These are phyloP conservation scores for Metschnikowia picachoensis DNA, from an alignment of 805 yeast genomes.

Conservation along the genomic window DNA sequence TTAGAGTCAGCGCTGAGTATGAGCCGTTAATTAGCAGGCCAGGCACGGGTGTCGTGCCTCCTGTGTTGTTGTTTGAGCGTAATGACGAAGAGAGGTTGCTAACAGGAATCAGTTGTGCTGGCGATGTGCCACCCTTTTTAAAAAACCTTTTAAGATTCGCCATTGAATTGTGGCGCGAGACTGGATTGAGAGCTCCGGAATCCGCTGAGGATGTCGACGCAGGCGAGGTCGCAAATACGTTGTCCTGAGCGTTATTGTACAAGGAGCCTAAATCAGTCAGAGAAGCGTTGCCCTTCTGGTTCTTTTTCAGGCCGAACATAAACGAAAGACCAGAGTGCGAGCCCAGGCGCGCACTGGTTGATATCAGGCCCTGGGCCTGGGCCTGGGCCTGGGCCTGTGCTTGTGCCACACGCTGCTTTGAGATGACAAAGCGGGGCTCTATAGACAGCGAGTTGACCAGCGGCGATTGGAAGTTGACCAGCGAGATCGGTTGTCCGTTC, in stretches of 20 bases:
- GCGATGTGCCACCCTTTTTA: conserved; percentile 38
- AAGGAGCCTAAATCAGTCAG: conserved; percentile 41
- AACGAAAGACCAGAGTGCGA: conserved; percentile 49
- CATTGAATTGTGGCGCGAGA: conserved; percentile 69
- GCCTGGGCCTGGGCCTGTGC: conserved; percentile 30
- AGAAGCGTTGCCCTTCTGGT: conserved; percentile 29
- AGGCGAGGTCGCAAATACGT: conserved; percentile 26
- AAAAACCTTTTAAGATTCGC: conserved; percentile 74
- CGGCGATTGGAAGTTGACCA: conserved; percentile 70
- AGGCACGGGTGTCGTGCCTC: conserved; percentile 16
- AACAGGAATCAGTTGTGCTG: conserved; percentile 18
- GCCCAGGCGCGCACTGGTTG: conserved; percentile 32
- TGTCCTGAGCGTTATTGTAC: conserved; percentile 30
- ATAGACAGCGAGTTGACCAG: conserved; percentile 54
- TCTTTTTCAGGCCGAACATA: conserved; percentile 42
- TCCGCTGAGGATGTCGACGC: conserved; percentile 36
- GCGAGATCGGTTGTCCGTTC: conserved; percentile 55
- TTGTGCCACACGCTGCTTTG: conserved; percentile 66
- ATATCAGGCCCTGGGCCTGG: conserved; percentile 28
- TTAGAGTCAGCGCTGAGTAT: conserved; percentile 32
- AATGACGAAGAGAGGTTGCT: conserved; percentile 24
- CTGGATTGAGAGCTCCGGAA: conserved; percentile 19
- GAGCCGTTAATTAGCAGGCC: conserved; percentile 24
- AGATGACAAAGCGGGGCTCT: conserved; percentile 84
- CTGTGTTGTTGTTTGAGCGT: conserved; percentile 15